A percentile compares a stretch with the other conserved stretches of the same genome.
Conservation (phyloP, 2,329 filamentous ascomycete species). For the Aspergillus eucalypticola region DNA sequence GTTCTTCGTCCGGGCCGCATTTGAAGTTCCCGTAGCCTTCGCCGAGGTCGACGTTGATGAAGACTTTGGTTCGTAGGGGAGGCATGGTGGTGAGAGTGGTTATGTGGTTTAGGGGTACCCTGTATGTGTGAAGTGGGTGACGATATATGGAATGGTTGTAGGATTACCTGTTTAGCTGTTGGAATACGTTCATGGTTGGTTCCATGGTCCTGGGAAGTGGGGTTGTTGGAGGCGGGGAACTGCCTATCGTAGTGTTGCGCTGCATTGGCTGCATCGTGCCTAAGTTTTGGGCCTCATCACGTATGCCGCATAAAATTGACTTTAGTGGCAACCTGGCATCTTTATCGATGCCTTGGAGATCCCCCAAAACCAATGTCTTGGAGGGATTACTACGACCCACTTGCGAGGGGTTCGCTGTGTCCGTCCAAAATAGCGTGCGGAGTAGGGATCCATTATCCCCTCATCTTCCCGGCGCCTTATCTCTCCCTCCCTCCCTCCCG, state of each 20-base stretch:
- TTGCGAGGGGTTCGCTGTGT: not conserved
- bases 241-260: not conserved
- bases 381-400: not conserved
- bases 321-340: no score
- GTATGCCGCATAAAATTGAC: no score
- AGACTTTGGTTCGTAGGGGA: slow-evolving; percentile 10
- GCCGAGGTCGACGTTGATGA: slow-evolving; percentile 15
- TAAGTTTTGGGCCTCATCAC: not conserved
- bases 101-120: not conserved
- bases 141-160: not conserved
- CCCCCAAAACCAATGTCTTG: not conserved
- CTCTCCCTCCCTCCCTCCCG: not conserved
- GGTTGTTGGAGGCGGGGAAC: not conserved
- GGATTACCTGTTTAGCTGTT: not conserved
- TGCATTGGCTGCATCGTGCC: not conserved
- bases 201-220: not conserved
- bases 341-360: not conserved
- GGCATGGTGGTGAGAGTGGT: not conserved
- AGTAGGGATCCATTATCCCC: not conserved
- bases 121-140: not conserved
- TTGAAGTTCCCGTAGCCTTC: slow-evolving; percentile 47
- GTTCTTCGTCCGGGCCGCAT: slow-evolving; percentile 59
- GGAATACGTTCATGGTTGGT: not conserved
- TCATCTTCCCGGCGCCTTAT: not conserved
- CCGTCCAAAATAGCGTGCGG: not conserved